Evolutionary conservation across 2,329 filamentous ascomycete species (phyloP), one percentile per base, ranked within the genome.

Genomic region (Scedosporium boydii): DNA sequence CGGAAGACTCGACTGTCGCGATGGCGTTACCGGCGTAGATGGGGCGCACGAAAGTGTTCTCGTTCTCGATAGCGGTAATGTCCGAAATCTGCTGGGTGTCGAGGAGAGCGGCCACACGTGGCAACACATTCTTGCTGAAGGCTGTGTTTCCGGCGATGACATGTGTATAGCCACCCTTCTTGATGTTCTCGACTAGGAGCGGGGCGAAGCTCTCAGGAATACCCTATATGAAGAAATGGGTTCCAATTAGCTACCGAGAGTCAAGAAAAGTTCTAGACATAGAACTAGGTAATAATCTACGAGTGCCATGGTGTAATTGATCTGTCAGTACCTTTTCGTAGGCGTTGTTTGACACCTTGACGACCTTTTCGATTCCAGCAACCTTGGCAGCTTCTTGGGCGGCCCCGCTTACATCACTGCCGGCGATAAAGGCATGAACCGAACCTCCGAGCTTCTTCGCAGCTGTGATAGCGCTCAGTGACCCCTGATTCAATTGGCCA

Each of bases 1-100:
- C 95, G 66, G 84, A 85, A 2, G 92, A 96, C 76, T 98, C 90
- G 64, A 99, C 93, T 9, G 95, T 99, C 42, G 96, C 86, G 71
- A 99, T 96, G 58, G 93, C 95, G 73, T 99, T 99, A 62, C 95
- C 95, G 63, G 95, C 95, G 75, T 99, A 99, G 71, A 99, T 97
- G 29, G 95, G 93, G 63, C 95, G 89, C 62, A 97, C 89, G 71
- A 99, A 99, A 12, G 91, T 97, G 74, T 93, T 93, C 75, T 96
- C 93, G 75, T 85, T 85, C 76, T 97, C 87, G 71, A 99, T 89
- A 1, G 77, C 82, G 18, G 87, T 97, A 68, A 98, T 90, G 73
- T 99, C 95, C 55, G 93, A 96, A 65, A 99, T 87, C 73, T 96
- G 93, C 77, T 97, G 93, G 42, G 88, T 86, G 74, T 99, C 95